Evolutionary conservation across 2,329 filamentous ascomycete species (phyloP), one percentile per base, ranked within the genome.

Genomic region (Fusarium avenaceum): DNA sequence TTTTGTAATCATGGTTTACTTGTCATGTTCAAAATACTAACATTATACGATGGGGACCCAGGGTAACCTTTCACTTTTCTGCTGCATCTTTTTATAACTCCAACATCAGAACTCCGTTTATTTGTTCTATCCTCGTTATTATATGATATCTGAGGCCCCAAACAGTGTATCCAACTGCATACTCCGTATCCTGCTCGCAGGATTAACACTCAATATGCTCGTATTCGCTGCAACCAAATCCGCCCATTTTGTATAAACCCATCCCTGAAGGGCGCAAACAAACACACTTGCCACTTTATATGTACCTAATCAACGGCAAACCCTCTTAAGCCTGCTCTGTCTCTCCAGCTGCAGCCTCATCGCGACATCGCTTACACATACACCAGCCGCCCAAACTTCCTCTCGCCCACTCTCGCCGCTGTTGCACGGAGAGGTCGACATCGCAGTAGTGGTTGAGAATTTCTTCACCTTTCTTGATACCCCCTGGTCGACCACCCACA

Each of bases 361-460:
- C 89, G 24, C 90, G 81, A 79, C 96, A 99, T 68, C 96, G 87
- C 62, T 86, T 82, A 80, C 96, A 99, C 85, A 92, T 90, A 80
- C 96, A 99, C 79, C 88, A 89, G 0, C 96, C 96, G 0, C 96
- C 96, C 52, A 99, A 82, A 61, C 93, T 94, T 7, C 95, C 96
- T 46, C 85, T 83, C 6, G 94, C 93, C 94, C 95, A 97, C 74
- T 96, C 94, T 65, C 96, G 87, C 58, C 96, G 87, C 76, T 96
- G 87, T 70, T 90, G 87, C 3, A 97, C 94, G 1, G 87, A 85
- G 61, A 98, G 77, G 20, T 87, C 84, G 53, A 97, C 85, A 80
- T 98, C 96, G 77, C 94, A 97, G 78, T 99, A 99, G 80, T 98
- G 95, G 76, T 94, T 97, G 65, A 97, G 79, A 44, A 98, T 89